Percentiles rank a stretch among this genome's conserved stretches.
Evolutionary conservation across 2,329 filamentous ascomycete species (phyloP).

Genomic region (Escovopsis sp.): DNA sequence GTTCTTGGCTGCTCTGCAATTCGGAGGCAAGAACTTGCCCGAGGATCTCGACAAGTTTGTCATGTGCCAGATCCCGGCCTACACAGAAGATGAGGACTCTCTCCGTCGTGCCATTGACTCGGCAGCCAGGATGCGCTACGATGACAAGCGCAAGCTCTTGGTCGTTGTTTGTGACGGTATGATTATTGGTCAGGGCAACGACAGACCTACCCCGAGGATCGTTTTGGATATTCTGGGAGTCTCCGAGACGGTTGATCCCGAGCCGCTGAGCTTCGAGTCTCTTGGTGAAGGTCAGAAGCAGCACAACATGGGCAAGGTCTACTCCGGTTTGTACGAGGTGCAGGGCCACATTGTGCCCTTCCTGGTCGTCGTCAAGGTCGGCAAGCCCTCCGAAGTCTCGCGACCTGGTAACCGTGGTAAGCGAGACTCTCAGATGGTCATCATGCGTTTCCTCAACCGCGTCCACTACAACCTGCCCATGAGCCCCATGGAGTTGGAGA

Average conservation of each 20-base stretch:
- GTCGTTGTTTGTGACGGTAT: slow-evolving; percentile 93
- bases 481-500: slow-evolving; percentile 92
- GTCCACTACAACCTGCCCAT: slow-evolving; percentile 96
- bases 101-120: slow-evolving; percentile 95
- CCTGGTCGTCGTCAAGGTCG: slow-evolving; percentile 91
- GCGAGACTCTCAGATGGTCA: slow-evolving; percentile 95
- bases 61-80: slow-evolving; percentile 93
- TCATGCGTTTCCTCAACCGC: slow-evolving; percentile 98
- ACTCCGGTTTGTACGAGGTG: slow-evolving; percentile 94
- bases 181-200: slow-evolving; percentile 98
- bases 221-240: slow-evolving; percentile 95
- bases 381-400: slow-evolving; percentile 91
- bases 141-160: slow-evolving; percentile 93
- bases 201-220: slow-evolving; percentile 86
- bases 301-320: slow-evolving; percentile 99
- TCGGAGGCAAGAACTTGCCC: slow-evolving; percentile 76
- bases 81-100: slow-evolving; percentile 97
- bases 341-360: slow-evolving; percentile 97
- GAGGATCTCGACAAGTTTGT: slow-evolving; percentile 98
- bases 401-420: slow-evolving; percentile 96
- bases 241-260: slow-evolving; percentile 82
- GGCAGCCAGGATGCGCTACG: slow-evolving; percentile 85
- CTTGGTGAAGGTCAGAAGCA: slow-evolving; percentile 92
- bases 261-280: slow-evolving; percentile 91
- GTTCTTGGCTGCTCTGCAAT: slow-evolving; percentile 91